Conservation (phyloP, 495 filamentous ascomycete genomes). For the Jackrogersella multiformis region DNA sequence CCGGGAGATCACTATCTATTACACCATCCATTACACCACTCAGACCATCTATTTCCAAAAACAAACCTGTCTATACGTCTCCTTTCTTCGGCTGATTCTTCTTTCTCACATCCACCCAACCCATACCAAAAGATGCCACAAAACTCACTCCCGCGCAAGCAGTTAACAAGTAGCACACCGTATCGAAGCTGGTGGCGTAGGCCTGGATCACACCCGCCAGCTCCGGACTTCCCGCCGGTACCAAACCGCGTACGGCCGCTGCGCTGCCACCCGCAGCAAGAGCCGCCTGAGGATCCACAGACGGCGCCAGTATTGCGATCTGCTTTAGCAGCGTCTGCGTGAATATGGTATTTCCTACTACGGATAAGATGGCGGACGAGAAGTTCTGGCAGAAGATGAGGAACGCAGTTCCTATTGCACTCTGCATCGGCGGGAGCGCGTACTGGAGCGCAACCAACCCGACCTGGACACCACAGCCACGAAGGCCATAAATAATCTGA, state of each 20-base stretch:
- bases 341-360: conserved; percentile 62
- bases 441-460: conserved; percentile 66
- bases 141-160: conserved; percentile 44
- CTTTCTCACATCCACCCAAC: conserved; percentile 63
- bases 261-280: conserved; percentile 51
- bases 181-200: conserved; percentile 54
- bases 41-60: not conserved
- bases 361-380: conserved; percentile 60
- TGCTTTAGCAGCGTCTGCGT: conserved; percentile 52
- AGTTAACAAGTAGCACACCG: conserved; percentile 54
- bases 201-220: conserved; percentile 50
- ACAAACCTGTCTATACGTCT: conserved; percentile 8
- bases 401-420: conserved; percentile 61
- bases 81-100: conserved; percentile 46
- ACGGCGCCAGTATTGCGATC: conserved; percentile 51
- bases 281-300: conserved; percentile 49
- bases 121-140: conserved; percentile 58
- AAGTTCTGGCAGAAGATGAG: conserved; percentile 65
- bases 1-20: not conserved
- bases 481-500: conserved; percentile 64
- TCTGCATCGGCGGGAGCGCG: conserved; percentile 52
- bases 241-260: conserved; percentile 50
- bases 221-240: conserved; percentile 51
- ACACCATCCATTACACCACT: not conserved
- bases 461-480: conserved; percentile 61